These are phyloP conservation scores for Boletus bicolor DNA, from an alignment of 768 basidiomycete genomes.

Conservation along the genomic window DNA sequence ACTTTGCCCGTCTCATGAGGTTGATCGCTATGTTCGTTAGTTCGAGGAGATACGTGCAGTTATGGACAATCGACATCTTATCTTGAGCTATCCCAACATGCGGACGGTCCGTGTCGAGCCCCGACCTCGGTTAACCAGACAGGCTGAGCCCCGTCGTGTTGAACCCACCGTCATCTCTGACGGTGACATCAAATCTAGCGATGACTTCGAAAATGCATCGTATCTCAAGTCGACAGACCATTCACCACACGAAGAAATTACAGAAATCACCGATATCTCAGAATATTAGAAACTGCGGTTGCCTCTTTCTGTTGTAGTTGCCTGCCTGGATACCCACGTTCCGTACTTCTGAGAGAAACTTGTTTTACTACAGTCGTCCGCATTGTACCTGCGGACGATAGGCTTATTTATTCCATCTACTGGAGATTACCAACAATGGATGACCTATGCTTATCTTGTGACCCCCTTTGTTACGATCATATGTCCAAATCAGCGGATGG, in stretches of 20 bases:
- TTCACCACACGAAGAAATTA: conserved; percentile 23
- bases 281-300: conserved; percentile 27
- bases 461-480: not conserved
- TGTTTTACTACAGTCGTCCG: conserved; percentile 18
- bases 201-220: conserved; percentile 26
- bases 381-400: conserved; percentile 8
- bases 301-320: conserved; percentile 6
- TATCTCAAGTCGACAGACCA: conserved; percentile 26
- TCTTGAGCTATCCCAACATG: conserved; percentile 59
- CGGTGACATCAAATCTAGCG: conserved; percentile 27
- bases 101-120: conserved; percentile 35
- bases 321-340: conserved; percentile 6
- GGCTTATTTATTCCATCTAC: conserved; percentile 21
- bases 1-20: not conserved
- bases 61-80: conserved; percentile 58
- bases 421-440: conserved; percentile 6
- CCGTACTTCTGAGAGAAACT: conserved; percentile 7
- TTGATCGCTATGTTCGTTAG: conserved; percentile 32
- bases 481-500: not conserved
- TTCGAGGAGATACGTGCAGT: conserved; percentile 72
- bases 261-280: conserved; percentile 28
- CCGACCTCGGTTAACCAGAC: conserved; percentile 21
- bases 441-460: conserved; percentile 4
- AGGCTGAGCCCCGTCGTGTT: conserved; percentile 29
- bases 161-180: conserved; percentile 34